phyloP scores from a whole-genome alignment of 1,139 yeast genomes.

The Kodamaea suecica region DNA sequence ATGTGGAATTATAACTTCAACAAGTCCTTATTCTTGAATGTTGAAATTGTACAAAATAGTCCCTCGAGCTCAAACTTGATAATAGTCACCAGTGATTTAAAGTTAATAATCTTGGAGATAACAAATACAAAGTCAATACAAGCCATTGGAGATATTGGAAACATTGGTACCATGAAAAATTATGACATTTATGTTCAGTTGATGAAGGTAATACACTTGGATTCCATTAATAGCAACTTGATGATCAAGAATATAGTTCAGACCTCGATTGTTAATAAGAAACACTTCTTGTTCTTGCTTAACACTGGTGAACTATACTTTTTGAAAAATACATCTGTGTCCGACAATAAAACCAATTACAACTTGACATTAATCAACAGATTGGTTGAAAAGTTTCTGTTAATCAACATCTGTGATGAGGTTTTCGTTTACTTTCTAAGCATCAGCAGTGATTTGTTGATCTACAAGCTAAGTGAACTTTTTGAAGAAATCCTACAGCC shows the following conservation, averaged over 20 bases:
- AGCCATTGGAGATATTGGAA: conserved; percentile 4
- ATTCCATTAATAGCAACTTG: conserved; percentile 29
- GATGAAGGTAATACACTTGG: conserved; percentile 36
- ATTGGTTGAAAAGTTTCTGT: conserved; percentile 33
- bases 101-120: conserved; percentile 33
- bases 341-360: conserved; percentile 23
- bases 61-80: conserved; percentile 22
- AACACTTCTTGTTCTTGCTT: conserved; percentile 37
- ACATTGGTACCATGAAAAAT: conserved; percentile 11
- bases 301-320: conserved; percentile 39
- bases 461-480: conserved; percentile 32
- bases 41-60: conserved; percentile 19
- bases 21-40: conserved; percentile 25
- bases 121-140: conserved; percentile 11
- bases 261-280: conserved; percentile 26
- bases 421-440: conserved; percentile 24
- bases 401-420: conserved; percentile 21
- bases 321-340: conserved; percentile 29
- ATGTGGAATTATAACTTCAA: conserved; percentile 40
- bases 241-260: conserved; percentile 24
- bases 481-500: conserved; percentile 34
- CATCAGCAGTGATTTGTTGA: conserved; percentile 28
- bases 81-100: conserved; percentile 30
- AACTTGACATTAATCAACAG: conserved; percentile 34
- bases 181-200: conserved; percentile 33